Evolutionary conservation across 495 filamentous ascomycete species (phyloP).

Genomic region (Xylaria scruposa): DNA sequence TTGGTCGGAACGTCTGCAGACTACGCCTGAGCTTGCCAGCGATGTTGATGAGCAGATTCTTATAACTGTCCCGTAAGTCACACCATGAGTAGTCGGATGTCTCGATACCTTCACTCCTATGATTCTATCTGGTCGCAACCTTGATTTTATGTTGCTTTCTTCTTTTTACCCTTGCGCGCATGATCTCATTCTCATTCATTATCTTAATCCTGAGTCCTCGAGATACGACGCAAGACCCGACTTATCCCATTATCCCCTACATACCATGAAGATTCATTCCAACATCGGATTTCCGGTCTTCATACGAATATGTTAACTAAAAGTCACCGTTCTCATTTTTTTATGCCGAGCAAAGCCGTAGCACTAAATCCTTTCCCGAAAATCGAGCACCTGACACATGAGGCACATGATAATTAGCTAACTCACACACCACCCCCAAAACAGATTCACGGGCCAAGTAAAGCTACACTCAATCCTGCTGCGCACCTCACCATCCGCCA

Average conservation of each 20-base stretch:
- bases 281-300: neutral
- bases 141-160: neutral
- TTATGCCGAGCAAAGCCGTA: neutral
- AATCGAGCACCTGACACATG: neutral
- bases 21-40: constrained; percentile 77
- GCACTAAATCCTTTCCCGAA: neutral
- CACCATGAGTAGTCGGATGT: neutral
- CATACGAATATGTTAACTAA: neutral
- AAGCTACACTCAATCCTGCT: constrained; percentile 89
- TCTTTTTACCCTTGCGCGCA: neutral
- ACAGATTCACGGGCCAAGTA: constrained; percentile 90
- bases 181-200: neutral
- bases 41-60: constrained; percentile 93
- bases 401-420: neutral
- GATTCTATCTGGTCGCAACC: constrained; percentile 14
- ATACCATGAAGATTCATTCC: neutral
- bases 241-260: neutral
- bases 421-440: neutral
- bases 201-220: no score
- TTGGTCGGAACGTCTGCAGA: constrained; percentile 78
- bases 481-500: constrained; percentile 71
- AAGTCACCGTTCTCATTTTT: neutral
- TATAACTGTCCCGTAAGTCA: constrained; percentile 84
- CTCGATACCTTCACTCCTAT: constrained; percentile 13
- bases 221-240: no score